Percentiles rank a stretch among this genome's conserved stretches.
These are phyloP conservation scores for Pichia sp. DNA, from an alignment of 1,139 yeast species.

Conservation along the genomic window DNA sequence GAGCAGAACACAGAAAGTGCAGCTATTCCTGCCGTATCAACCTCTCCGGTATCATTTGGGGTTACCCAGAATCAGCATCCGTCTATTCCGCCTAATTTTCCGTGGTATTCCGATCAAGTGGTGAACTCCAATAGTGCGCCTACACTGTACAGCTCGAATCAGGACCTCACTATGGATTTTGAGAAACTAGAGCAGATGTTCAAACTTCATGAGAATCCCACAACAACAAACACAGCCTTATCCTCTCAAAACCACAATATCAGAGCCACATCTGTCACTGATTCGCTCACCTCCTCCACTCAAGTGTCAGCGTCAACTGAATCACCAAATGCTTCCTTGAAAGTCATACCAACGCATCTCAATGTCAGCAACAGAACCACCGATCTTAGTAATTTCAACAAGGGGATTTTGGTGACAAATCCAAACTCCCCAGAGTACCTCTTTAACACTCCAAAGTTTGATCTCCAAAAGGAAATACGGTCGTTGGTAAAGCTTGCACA, in stretches of 20 bases:
- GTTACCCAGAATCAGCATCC: background rate
- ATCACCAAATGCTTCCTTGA: background rate
- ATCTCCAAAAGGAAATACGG: conserved; percentile 4
- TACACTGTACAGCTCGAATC: background rate
- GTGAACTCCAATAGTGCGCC: background rate
- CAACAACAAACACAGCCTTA: too few species aligned
- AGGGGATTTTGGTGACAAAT: background rate
- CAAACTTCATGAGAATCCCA: background rate
- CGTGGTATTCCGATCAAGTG: background rate
- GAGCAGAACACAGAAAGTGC: background rate
- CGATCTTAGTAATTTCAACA: background rate
- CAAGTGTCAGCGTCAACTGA: background rate
- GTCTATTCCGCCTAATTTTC: background rate
- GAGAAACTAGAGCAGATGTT: background rate
- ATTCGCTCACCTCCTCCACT: background rate
- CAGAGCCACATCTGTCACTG: too few species aligned
- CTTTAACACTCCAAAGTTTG: conserved; percentile 5
- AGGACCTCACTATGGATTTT: background rate
- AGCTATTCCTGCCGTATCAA: background rate
- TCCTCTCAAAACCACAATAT: too few species aligned
- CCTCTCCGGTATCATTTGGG: background rate
- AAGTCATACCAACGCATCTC: background rate
- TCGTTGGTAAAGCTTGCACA: conserved; percentile 14
- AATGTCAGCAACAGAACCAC: background rate
- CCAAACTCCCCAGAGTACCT: background rate